Evolutionary conservation across 2,329 filamentous ascomycete species (phyloP).

Genomic region (Fusarium citri): DNA sequence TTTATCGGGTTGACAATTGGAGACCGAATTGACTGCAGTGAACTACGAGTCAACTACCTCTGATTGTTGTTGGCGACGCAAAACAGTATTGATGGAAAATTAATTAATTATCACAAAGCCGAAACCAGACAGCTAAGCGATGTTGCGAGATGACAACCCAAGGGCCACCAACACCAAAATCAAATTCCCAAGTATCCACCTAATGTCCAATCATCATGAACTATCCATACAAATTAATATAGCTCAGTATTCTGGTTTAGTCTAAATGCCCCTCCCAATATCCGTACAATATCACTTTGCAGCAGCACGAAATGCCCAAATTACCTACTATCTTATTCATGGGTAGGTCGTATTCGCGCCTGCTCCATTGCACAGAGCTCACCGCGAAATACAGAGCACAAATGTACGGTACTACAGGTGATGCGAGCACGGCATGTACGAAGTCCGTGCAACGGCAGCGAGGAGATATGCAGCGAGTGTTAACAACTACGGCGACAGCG

Average conservation of each 20-base stretch:
- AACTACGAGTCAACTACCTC: not conserved
- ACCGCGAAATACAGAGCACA: slow-evolving; percentile 12
- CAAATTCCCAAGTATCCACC: slow-evolving; percentile 26
- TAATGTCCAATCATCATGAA: slow-evolving; percentile 23
- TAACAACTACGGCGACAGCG: not conserved
- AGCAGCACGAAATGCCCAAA: slow-evolving; percentile 4
- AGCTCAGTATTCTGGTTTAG: slow-evolving; percentile 9
- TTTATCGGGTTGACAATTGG: slow-evolving; percentile 16
- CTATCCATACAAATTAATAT: not conserved
- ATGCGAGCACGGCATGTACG: slow-evolving; percentile 36
- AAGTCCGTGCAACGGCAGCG: slow-evolving; percentile 27
- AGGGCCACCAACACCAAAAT: slow-evolving; percentile 23
- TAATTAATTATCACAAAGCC: slow-evolving; percentile 22
- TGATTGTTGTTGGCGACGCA: not conserved
- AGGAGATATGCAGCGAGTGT: not conserved
- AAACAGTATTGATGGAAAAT: slow-evolving; percentile 10
- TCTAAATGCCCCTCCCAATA: not conserved
- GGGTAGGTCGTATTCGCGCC: not conserved
- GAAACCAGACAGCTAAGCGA: slow-evolving; percentile 37
- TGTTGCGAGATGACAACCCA: slow-evolving; percentile 30
- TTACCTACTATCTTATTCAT: not conserved
- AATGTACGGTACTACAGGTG: not conserved
- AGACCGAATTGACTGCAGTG: not conserved
- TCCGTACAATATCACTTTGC: not conserved
- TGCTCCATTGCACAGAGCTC: slow-evolving; percentile 14